Conservation (phyloP, 345 rosid genomes). For the Sonneratia caseolaris region DNA sequence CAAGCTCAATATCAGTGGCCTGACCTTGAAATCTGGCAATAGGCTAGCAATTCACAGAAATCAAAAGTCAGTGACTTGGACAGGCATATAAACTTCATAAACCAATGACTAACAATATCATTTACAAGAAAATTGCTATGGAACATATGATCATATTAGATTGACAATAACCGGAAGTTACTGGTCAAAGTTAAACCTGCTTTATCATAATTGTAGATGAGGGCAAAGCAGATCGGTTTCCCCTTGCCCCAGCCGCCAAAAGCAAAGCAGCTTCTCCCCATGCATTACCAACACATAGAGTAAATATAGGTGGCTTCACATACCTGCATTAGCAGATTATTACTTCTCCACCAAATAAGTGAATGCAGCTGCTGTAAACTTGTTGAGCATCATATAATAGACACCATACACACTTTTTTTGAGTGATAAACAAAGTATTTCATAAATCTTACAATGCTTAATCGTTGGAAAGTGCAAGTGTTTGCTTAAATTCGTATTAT, state of each 20-base stretch:
- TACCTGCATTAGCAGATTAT: constrained; percentile 32
- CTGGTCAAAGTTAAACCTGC: constrained; percentile 29
- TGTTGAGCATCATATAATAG: not conserved
- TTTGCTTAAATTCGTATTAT: not conserved
- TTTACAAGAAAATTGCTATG: not conserved
- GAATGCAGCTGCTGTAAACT: not conserved
- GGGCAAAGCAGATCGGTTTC: constrained; percentile 58
- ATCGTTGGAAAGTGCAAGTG: not conserved
- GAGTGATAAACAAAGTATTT: too few relatives aligned
- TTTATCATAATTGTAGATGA: constrained; percentile 65
- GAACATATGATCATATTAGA: not conserved
- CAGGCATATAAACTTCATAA: not conserved
- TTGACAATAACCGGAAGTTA: constrained; percentile 8
- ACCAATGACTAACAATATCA: not conserved
- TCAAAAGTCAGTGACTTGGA: not conserved
- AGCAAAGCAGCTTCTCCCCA: constrained; percentile 99
- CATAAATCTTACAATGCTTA: not conserved
- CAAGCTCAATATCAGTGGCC: constrained; percentile 72
- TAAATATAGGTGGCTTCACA: constrained; percentile 76
- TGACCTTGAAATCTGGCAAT: constrained; percentile 93
- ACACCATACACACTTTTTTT: not conserved
- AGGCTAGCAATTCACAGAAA: constrained; percentile 47
- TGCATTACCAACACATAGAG: constrained; percentile 89
- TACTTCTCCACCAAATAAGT: not conserved
- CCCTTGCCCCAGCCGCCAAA: constrained; percentile 58